Conservation (phyloP, 2,329 filamentous ascomycete genomes). For the Beauveria medogensis region DNA sequence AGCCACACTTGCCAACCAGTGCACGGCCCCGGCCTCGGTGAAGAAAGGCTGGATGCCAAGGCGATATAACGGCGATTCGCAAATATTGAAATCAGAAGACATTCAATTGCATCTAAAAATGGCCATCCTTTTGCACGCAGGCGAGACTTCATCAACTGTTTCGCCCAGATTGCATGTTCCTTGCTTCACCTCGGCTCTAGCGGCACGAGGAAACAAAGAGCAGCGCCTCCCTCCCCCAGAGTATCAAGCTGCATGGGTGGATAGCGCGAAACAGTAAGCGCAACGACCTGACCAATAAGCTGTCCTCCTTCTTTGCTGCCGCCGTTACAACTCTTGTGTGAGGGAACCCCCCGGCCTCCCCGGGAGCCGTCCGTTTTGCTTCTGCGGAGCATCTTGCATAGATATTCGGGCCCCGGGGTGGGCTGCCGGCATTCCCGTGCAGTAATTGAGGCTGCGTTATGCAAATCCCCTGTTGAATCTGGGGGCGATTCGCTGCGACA, state of each 20-base stretch:
- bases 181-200: not conserved
- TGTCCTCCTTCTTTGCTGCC: not conserved
- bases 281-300: not conserved
- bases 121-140: not conserved
- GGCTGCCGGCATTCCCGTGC: not conserved
- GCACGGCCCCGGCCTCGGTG: too few species aligned
- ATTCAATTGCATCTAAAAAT: too few species aligned
- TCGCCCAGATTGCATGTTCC: not conserved
- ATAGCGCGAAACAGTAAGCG: not conserved
- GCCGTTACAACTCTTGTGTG: not conserved
- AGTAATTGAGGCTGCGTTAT: not conserved
- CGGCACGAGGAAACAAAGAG: not conserved
- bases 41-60: too few species aligned
- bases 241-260: not conserved
- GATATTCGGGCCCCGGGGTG: not conserved
- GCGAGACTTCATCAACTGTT: not conserved
- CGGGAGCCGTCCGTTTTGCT: not conserved
- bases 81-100: too few species aligned
- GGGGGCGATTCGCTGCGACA: constrained; percentile 2
- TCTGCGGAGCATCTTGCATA: not conserved
- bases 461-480: not conserved
- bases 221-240: not conserved
- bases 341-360: not conserved
- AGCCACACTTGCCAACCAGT: too few species aligned
- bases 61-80: too few species aligned